Evolutionary conservation across 345 rosid genomes (phyloP), one percentile per base, ranked within the genome.

Genomic region (Luvunga scandens): DNA sequence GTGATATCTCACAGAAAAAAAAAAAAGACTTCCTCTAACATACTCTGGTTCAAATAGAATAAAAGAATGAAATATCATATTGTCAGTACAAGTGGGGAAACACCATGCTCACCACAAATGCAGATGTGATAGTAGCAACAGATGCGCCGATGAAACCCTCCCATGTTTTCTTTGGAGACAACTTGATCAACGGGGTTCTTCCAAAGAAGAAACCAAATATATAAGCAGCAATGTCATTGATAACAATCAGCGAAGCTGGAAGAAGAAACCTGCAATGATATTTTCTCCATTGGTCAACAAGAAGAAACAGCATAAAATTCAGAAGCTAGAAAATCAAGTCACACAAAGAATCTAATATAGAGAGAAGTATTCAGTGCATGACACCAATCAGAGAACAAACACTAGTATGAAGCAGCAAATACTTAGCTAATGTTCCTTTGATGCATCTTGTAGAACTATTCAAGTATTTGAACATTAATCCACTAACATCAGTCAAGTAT

Each of bases 111-210:
- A 96, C 99, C 87, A 89, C 75, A 89, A 94, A 94, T 38, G 99
- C 98, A 81, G 97, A 90, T 81, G 90, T 90, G 72, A 96, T 90
- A 42, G 99, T 96, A 50, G 97, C 84, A 66, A 96, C 85, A 77
- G 97, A 94, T 53, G 97, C 99, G 78, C 99, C 98, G 31, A 92
- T 91, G 82, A 96, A 96, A 38, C 98, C 99, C 77, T 96, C 99
- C 99, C 98, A 96, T 64, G 98, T 96, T 87, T 96, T 94, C 91
- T 96, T 96, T 25, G 98, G 98, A 79, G 98, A 94, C 78, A 96
- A 88, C 86, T 94, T 92, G 86, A 96, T 96, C 84, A 96, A 84
- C 2, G 97, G 99, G 21, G 98, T 96, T 90, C 84, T 89, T 78
- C 99, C 99, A 72, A 96, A 96, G 88, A 96, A 96, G 95, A 96